Percentiles rank a stretch among this genome's conserved stretches.
These are phyloP conservation scores for Quercus glauca DNA, from an alignment of 306 rosid genomes.

Conservation along the genomic window DNA sequence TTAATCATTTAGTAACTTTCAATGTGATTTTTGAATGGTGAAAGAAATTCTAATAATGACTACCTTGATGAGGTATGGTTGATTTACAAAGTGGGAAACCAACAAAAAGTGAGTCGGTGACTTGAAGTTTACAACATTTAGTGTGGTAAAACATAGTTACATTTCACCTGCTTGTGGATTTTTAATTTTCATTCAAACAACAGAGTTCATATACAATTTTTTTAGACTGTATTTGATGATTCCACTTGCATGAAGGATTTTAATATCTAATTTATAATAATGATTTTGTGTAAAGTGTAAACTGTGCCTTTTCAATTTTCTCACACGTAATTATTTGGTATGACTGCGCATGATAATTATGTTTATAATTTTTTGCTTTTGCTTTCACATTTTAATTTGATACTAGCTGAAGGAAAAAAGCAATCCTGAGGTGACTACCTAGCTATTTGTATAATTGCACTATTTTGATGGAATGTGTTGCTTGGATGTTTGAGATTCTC, in stretches of 20 bases:
- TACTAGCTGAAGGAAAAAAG: not conserved
- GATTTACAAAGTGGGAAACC: not conserved
- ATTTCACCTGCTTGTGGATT: not conserved
- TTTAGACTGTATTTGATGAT: not conserved
- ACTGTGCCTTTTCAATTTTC: not conserved
- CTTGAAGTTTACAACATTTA: not conserved
- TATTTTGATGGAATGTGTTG: constrained; percentile 13
- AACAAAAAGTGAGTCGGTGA: not conserved
- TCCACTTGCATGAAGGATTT: not conserved
- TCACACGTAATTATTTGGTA: not conserved
- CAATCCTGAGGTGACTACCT: not conserved
- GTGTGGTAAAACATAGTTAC: not conserved
- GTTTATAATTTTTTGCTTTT: not conserved
- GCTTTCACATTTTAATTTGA: not conserved
- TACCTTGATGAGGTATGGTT: not conserved
- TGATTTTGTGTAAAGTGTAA: not conserved
- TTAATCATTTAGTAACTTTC: not conserved
- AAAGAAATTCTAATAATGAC: not conserved
- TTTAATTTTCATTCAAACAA: not conserved
- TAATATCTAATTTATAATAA: not conserved
- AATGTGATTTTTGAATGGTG: not conserved
- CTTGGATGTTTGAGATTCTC: not conserved
- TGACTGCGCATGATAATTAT: too few relatives aligned
- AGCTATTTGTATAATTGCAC: constrained; percentile 6
- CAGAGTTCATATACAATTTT: not conserved